Base-by-base conservation (phyloP, 768 basidiomycete genomes). In the Trametes cubensis region DNA sequence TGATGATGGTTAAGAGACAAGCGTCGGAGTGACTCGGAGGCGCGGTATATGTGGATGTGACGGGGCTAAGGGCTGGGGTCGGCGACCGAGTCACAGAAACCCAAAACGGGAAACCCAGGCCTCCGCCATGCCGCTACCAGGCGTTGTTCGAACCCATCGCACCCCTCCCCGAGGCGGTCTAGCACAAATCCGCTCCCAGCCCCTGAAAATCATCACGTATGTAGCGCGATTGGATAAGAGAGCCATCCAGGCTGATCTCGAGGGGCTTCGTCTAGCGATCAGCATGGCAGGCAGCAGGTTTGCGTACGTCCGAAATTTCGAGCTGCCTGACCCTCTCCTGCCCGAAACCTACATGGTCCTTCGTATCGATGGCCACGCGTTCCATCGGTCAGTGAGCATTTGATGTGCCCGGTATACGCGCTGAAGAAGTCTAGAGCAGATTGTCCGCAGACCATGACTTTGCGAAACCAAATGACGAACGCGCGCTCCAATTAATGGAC, bases 271-370 rank as follows among this genome's bases (percentile, higher is more conserved):
- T 15, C n/a, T 48, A 56, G 21, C 8, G 23, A 25, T 20, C 50
- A 51, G 41, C 25, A 98, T 99, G 96, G 94, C 96, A 15, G 92
- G 90, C 67, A 89, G 92, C n/a, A 89, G 86, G 70, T 99, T 87
- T 69, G 89, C 90, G 44, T 96, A 98, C 75, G 97, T 98, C 14
- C 85, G 87, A 66, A 82, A 82, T 39, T 98, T 90, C 72, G 96
- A 99, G 74, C 84, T 93, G 0, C 90, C 93, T 6, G 97, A 99
- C 71, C 80, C 85, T 0, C 78, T 98, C 2, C 77, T 98, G 0
- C 95, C 90, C 0, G 86, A 84, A 10, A 92, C 91, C 2, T 97
- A 86, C 74, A 82, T 97, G 67, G 78, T 98, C 23, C 82, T 94
- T 55, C 86, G 97, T 1, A 72, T 99, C 18, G 97, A 99, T 71